Base-by-base conservation (phyloP, 1,284 basidiomycete species). In the Xanthoconium separans region DNA sequence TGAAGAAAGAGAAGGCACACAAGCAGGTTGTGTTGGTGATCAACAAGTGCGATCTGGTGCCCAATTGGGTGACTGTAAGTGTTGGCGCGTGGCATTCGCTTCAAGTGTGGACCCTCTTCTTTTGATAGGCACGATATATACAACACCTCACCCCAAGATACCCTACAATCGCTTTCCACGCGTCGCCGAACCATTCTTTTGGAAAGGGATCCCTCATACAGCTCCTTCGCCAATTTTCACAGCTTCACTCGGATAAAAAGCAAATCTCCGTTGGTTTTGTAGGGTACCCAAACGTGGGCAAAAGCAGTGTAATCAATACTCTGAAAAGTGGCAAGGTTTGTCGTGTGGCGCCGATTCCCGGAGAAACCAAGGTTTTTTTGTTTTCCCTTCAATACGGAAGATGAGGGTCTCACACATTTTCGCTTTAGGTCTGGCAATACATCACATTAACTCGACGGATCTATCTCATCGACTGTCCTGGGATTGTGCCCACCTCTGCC, bases 381-480 rank as follows among this genome's bases (percentile, higher is more conserved):
- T n/a, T n/a, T n/a, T n/a, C n/a, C 29, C 15, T 33, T 39, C 50
- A 31, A 42, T 30, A 45, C 13, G 31, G 54, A 43, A 37, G 20
- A 5, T 15, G 30, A 48, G 39, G 29, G 37, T n/a, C 18, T 53
- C 54, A 61, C 44, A 27, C 24, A 47, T 64, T 47, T 34, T 20
- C 39, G 34, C 42, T 30, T 27, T 53, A 89, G 87, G 94, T 99
- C 61, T 99, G 97, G 97, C 96, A 99, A 82, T 99, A 99, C 75
- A 97, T 99, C 74, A 93, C 94, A 27, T 79, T 99, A 50, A 98
- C 96, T 65, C 85, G 90, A 57, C 85, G 93, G 58, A 99, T 99
- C 71, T 99, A 98, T 79, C 87, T 99, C 61, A 98, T 99, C 76
- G 97, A 99, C 77, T 99, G 96, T 70, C 96, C 96, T 30, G 96